These are phyloP conservation scores for Medicago lupulina DNA, from an alignment of 306 rosid species.

Conservation along the genomic window DNA sequence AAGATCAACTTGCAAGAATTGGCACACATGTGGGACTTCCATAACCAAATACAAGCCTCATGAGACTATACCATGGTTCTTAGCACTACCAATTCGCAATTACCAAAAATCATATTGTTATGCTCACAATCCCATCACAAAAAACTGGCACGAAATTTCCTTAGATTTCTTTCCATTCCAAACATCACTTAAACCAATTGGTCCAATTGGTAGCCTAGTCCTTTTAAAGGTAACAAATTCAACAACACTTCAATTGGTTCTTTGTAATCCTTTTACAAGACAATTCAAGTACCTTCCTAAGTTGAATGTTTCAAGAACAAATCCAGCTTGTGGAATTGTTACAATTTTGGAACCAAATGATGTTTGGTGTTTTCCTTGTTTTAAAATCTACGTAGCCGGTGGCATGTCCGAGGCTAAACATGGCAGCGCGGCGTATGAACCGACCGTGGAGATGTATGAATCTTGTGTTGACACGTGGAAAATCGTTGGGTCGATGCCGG, in stretches of 20 bases:
- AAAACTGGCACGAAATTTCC: slow-evolving; percentile 62
- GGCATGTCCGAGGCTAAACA: slow-evolving; percentile 60
- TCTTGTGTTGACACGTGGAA: slow-evolving; percentile 53
- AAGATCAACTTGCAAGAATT: slow-evolving; percentile 61
- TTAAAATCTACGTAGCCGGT: slow-evolving; percentile 65
- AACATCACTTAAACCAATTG: slow-evolving; percentile 43
- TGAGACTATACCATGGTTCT: slow-evolving; percentile 58
- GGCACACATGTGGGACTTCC: slow-evolving; percentile 51
- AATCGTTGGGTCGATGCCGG: slow-evolving; percentile 55
- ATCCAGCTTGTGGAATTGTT: slow-evolving; percentile 68
- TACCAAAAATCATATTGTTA: slow-evolving; percentile 47
- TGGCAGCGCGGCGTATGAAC: slow-evolving; percentile 57
- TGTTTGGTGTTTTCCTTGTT: slow-evolving; percentile 37
- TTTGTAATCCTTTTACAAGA: slow-evolving; percentile 72
- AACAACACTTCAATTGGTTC: slow-evolving; percentile 47
- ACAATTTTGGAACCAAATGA: neutral
- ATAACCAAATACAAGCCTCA: neutral
- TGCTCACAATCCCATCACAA: slow-evolving; percentile 55
- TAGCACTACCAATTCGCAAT: slow-evolving; percentile 60
- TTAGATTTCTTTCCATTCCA: slow-evolving; percentile 56
- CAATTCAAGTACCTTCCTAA: slow-evolving; percentile 59
- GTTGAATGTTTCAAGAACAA: slow-evolving; percentile 61
- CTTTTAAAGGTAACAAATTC: slow-evolving; percentile 52
- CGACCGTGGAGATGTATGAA: slow-evolving; percentile 69
- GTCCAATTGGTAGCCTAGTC: slow-evolving; percentile 56